Evolutionary conservation across 106 monocot species (phyloP).

Genomic region (Dioscorea alata): DNA sequence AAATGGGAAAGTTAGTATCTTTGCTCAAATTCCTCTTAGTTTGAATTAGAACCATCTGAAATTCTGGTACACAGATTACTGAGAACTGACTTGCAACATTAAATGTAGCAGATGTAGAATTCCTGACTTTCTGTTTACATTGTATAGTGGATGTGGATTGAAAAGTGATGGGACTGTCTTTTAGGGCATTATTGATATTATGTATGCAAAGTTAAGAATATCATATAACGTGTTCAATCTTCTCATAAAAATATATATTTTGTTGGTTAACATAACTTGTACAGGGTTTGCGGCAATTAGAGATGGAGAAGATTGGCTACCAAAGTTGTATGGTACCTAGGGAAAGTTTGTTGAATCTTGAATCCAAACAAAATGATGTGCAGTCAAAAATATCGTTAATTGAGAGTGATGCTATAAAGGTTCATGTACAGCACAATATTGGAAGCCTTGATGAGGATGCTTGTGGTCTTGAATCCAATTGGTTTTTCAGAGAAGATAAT

Average conservation of each 20-base stretch:
- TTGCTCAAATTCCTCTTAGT: not conserved
- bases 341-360: slow-evolving; percentile 3
- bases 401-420: slow-evolving; percentile 9
- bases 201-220: not conserved
- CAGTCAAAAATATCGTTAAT: not conserved
- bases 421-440: slow-evolving; percentile 15
- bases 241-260: not conserved
- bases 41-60: not conserved
- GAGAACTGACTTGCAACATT: not conserved
- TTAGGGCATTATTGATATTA: not conserved
- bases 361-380: slow-evolving; percentile 13
- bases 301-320: slow-evolving; percentile 9
- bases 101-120: not conserved
- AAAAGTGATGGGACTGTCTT: not conserved
- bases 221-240: not conserved
- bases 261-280: not conserved
- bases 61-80: not conserved
- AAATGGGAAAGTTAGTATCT: too few relatives aligned
- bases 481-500: slow-evolving; percentile 5
- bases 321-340: not conserved
- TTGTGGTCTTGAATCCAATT: not conserved
- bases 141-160: not conserved
- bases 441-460: not conserved
- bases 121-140: not conserved
- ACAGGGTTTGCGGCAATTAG: slow-evolving; percentile 24